Evolutionary conservation across 257 asterid species (phyloP).

Genomic region (Solanum boliviense): DNA sequence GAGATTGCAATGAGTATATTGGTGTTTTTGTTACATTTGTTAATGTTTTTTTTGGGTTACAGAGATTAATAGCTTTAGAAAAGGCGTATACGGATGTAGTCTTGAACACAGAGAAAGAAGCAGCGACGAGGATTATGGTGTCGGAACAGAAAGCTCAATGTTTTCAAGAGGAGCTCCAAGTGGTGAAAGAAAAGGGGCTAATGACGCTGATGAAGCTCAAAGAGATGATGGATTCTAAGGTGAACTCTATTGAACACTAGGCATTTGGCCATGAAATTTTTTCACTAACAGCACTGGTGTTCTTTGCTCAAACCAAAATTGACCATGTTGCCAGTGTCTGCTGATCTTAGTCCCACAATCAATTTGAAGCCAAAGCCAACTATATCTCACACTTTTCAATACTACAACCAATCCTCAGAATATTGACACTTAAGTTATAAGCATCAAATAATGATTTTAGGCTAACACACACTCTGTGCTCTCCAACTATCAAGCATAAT

Average conservation of each 20-base stretch:
- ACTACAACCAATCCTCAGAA: neutral
- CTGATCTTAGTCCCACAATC: neutral
- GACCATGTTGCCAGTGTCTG: neutral
- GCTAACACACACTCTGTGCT: neutral
- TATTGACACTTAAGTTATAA: neutral
- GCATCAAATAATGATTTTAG: neutral
- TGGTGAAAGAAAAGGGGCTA: constrained; percentile 52
- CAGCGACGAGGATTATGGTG: constrained; percentile 49
- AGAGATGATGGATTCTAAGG: constrained; percentile 78
- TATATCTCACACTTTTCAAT: neutral
- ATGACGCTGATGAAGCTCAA: constrained; percentile 55
- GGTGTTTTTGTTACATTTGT: neutral
- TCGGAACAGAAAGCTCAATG: constrained; percentile 54
- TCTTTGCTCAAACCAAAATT: neutral
- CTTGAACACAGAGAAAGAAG: constrained; percentile 59
- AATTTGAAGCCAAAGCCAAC: neutral
- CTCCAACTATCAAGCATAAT: neutral
- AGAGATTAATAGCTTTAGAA: constrained; percentile 55
- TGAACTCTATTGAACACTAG: constrained; percentile 7
- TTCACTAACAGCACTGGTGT: neutral
- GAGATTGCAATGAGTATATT: neutral
- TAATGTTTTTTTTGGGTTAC: neutral
- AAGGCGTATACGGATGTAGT: constrained; percentile 58
- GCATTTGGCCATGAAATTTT: neutral
- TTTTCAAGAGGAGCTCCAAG: constrained; percentile 52